Evolutionary conservation across 306 rosid genomes (phyloP), one percentile per base, ranked within the genome.

Genomic region (Ormosia semicastrata): DNA sequence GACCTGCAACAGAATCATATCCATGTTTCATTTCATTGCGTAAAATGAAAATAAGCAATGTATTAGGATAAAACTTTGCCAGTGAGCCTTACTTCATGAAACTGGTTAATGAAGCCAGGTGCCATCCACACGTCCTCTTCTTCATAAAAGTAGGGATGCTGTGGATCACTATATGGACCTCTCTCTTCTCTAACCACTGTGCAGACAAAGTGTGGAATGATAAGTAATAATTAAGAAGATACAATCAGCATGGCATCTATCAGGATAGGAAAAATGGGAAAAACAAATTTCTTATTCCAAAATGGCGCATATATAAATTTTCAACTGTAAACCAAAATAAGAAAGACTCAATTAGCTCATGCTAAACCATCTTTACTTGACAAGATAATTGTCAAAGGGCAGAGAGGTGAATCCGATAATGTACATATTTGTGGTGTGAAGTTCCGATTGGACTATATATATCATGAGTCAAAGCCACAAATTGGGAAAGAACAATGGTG

Each of bases 101-200:
- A 95, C 73, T 95, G 98, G 84, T 93, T 95, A 44, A 93, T 92
- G 89, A 95, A 95, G 78, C 99, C 99, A 1, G 99, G 98, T 2
- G 98, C 96, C 99, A 93, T 95, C 99, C 99, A 95, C 46, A 87
- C 91, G 32, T 95, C 99, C 37, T 92, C 99, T 69, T 87, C 99
- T 85, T 95, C 99, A 41, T 93, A 95, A 62, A 95, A 92, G 84
- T 93, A 93, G 46, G 98, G 93, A 89, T 95, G 99, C 15, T 93
- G 98, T 65, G 99, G 99, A 86, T 95, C 99, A 85, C 64, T 74
- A 62, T 89, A 93, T 3, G 98, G 98, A 50, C 98, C 98, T 72
- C 93, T 90, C 84, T 90, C 83, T 92, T 95, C 99, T 87, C 99
- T 90, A 81, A 95, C 88, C 98, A 95, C 99, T 95, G 77, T 63